These are phyloP conservation scores for Phytophthora europaea DNA, from an alignment of 352 stramenopile genomes.

Conservation along the genomic window DNA sequence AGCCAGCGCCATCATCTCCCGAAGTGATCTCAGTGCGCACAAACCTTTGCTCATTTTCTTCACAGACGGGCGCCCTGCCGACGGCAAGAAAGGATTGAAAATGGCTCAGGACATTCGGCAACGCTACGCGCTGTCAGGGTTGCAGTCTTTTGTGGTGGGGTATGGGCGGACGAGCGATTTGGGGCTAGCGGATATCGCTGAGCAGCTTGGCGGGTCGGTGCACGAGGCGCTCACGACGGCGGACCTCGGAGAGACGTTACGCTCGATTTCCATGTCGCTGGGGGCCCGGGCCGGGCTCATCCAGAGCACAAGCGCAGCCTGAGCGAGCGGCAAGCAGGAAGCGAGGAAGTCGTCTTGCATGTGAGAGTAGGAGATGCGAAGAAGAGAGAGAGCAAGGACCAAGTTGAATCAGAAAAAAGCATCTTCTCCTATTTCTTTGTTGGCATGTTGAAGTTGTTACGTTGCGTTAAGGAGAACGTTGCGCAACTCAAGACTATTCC, in stretches of 20 bases:
- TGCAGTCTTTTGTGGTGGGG: constrained; percentile 50
- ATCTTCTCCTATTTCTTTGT: background rate
- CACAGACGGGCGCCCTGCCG: constrained; percentile 50
- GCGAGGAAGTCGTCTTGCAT: background rate
- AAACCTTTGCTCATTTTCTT: constrained; percentile 61
- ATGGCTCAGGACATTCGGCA: constrained; percentile 41
- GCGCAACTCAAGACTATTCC: background rate
- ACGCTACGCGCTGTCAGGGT: constrained; percentile 28
- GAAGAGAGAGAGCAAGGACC: background rate
- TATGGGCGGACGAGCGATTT: constrained; percentile 43
- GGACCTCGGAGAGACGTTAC: constrained; percentile 45
- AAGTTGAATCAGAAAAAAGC: background rate
- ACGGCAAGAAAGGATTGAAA: constrained; percentile 38
- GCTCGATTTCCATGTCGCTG: constrained; percentile 50
- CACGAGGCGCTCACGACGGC: constrained; percentile 33
- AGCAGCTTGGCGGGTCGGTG: constrained; percentile 38
- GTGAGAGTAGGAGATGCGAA: background rate
- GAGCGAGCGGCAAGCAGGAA: background rate
- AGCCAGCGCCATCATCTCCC: constrained; percentile 51
- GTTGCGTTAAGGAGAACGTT: background rate
- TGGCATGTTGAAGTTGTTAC: background rate
- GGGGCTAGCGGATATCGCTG: constrained; percentile 38
- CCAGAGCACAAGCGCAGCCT: constrained; percentile 13
- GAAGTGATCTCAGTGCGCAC: constrained; percentile 36
- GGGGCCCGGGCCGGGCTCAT: constrained; percentile 46